A percentile compares a stretch with the other conserved stretches of the same genome.
Evolutionary conservation across 192 early-diverging fungal genomes (phyloP).

Genomic region (Glomus cerebriforme): DNA sequence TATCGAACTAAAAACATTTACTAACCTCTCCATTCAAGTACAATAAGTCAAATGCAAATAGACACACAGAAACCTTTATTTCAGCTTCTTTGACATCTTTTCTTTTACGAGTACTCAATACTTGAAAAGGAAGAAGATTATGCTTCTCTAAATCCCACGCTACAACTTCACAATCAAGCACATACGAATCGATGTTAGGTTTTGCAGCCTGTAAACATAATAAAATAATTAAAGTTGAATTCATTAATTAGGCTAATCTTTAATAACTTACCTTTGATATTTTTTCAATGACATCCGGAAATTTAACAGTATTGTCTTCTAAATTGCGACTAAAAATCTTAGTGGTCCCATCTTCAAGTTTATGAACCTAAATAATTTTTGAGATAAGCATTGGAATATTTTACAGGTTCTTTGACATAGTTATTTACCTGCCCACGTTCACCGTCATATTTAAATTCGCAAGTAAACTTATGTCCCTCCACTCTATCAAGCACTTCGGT

Average conservation of each 20-base stretch:
- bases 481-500: constrained; percentile 94
- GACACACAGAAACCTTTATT: constrained; percentile 92
- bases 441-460: constrained; percentile 98
- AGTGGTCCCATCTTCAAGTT: constrained; percentile 70
- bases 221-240: neutral
- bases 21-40: constrained; percentile 89
- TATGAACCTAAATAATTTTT: constrained; percentile 70
- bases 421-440: constrained; percentile 67
- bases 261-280: constrained; percentile 62
- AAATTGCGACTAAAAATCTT: constrained; percentile 92
- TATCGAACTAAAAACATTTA: no score
- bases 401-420: neutral
- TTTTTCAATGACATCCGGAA: constrained; percentile 88
- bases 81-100: constrained; percentile 93
- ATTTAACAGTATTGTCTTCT: constrained; percentile 91
- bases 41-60: constrained; percentile 96
- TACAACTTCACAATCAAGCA: constrained; percentile 98
- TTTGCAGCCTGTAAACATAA: constrained; percentile 50
- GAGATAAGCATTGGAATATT: neutral
- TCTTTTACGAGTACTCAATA: constrained; percentile 89
- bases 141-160: constrained; percentile 91
- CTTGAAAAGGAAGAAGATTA: constrained; percentile 95
- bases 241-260: neutral
- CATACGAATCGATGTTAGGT: constrained; percentile 76
- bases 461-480: constrained; percentile 89